These are phyloP conservation scores for Earliella scabrosa DNA, from an alignment of 1,284 basidiomycete genomes.

Conservation along the genomic window DNA sequence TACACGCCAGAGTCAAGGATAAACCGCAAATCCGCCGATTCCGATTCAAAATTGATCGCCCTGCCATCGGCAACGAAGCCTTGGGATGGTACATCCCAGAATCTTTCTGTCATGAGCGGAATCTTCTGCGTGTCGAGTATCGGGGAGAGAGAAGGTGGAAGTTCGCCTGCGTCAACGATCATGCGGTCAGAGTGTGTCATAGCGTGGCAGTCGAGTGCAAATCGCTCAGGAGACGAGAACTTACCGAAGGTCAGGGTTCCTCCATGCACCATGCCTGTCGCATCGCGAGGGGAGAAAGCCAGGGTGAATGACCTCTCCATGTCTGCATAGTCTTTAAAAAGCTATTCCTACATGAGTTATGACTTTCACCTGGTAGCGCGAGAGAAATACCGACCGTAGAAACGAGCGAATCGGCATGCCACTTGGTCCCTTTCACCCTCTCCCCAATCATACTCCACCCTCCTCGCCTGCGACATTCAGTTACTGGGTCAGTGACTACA, in stretches of 20 bases:
- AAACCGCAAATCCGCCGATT: background rate
- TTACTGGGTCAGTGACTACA: too few relatives aligned
- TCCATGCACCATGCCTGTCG: background rate
- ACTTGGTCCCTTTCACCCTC: background rate
- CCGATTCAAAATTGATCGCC: background rate
- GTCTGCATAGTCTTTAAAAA: background rate
- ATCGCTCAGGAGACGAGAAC: too few relatives aligned
- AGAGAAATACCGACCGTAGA: background rate
- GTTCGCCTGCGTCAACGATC: too few relatives aligned
- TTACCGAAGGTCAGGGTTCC: conserved; percentile 5
- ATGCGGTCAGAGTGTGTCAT: too few relatives aligned
- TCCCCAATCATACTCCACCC: conserved; percentile 4
- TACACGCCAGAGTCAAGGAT: conserved; percentile 6
- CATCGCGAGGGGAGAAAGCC: background rate
- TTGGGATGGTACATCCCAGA: conserved; percentile 8
- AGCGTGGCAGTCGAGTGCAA: too few relatives aligned
- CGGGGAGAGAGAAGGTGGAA: background rate
- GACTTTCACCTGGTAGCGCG: background rate
- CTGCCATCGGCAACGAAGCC: conserved; percentile 8
- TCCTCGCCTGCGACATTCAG: background rate
- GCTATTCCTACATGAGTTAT: background rate
- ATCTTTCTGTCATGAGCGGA: conserved; percentile 1
- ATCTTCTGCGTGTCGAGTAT: background rate
- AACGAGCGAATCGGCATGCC: background rate
- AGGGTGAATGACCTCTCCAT: conserved; percentile 1